Base-by-base conservation (phyloP, 208 protist species). In the Entamoeba dispar region DNA sequence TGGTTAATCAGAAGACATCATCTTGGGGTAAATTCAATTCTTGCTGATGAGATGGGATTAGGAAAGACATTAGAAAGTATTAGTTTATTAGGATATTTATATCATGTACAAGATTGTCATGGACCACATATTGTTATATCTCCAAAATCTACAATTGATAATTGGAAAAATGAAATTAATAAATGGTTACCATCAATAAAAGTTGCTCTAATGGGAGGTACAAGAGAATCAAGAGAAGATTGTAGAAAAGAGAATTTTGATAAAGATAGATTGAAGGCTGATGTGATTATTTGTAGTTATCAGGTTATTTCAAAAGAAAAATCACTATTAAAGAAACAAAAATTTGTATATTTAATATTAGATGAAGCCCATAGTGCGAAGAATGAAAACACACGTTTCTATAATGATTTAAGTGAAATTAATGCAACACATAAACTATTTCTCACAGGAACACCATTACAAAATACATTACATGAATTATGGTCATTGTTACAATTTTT, bases 31-130 rank as follows among this genome's bases (percentile, higher is more conserved):
- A 90, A 91, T 95, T 98, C 97, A 43, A 99, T 99, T 93, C 96
- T 99, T 19, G 98, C 98, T 4, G 98, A 99, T 95, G 98, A 99
- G 95, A 99, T 99, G 98, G 99, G 98, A 22, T 96, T 98, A 6
- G 94, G 94, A 22, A 95, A 95, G 49, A 93, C 92, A 12, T 43
- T 93, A 3, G 61, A 93, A 91, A 55, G 61, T 4, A 57, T 93
- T 49, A n/a, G 61, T 31, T 38, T 93, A 5, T 50, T 93, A 38
- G 57, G 38, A 22, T 91, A 91, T 49, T 49, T 93, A 4, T 90
- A 93, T 17, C 49, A 91, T 14, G 31, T 31, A 5, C 38, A 92
- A 50, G 22, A 50, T 0, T 17, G 8, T 14, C 43, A 92, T 19
- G 49, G 49, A n/a, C 61, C 61, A 86, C 61, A 95, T 93, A 27